phyloP scores from a whole-genome alignment of 768 basidiomycete genomes.

The Lentinula detonsa region DNA sequence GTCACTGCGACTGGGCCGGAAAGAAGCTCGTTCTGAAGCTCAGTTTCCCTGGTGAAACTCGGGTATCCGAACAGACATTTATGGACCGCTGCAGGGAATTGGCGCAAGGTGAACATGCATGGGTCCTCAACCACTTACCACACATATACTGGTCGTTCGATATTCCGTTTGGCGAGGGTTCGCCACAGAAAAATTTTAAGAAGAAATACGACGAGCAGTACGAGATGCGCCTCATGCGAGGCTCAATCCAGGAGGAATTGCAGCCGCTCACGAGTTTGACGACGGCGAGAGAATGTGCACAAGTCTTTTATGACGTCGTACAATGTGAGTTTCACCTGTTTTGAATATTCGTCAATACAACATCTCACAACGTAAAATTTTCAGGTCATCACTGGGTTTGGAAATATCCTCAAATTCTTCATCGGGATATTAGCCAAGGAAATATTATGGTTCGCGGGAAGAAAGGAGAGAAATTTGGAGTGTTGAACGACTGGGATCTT shows the following conservation, averaged over 20 bases:
- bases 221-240: too few relatives aligned
- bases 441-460: background rate
- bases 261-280: background rate
- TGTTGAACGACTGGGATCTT: constrained; percentile 2
- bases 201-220: too few relatives aligned
- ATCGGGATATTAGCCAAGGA: background rate
- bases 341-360: background rate
- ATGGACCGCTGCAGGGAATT: too few relatives aligned
- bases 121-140: too few relatives aligned
- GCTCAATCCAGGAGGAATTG: background rate
- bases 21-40: too few relatives aligned
- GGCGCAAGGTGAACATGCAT: too few relatives aligned
- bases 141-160: too few relatives aligned
- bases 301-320: background rate
- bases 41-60: too few relatives aligned
- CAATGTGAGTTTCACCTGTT: background rate
- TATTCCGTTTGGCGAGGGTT: too few relatives aligned
- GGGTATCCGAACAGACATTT: too few relatives aligned
- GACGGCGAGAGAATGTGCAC: background rate
- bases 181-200: too few relatives aligned
- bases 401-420: background rate
- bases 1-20: too few relatives aligned
- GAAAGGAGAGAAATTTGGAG: background rate
- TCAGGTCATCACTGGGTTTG: background rate
- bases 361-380: background rate